phyloP scores from a whole-genome alignment of 2,329 filamentous ascomycete genomes.

The Cytospora piceicola region DNA sequence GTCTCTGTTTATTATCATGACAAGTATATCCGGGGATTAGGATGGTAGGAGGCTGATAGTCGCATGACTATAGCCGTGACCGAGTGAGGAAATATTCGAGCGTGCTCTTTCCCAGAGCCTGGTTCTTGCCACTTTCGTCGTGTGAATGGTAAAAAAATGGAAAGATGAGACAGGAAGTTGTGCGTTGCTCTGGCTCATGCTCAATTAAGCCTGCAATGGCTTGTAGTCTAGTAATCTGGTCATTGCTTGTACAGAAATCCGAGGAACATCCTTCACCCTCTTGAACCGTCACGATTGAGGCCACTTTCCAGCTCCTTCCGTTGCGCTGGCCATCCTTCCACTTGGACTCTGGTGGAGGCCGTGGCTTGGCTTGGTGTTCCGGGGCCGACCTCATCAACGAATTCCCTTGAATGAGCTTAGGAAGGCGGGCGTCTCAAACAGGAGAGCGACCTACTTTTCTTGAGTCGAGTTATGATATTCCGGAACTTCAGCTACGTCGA shows the following conservation, averaged over 20 bases:
- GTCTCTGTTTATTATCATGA: no score
- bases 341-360: not conserved
- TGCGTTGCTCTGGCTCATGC: not conserved
- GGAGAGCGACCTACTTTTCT: not conserved
- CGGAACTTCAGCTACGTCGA: not conserved
- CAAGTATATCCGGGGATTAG: no score
- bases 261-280: no score
- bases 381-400: not conserved
- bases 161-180: not conserved
- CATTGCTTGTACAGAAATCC: not conserved
- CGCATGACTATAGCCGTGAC: not conserved
- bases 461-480: not conserved
- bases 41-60: no score
- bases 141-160: not conserved
- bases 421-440: no score
- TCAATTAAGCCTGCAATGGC: not conserved
- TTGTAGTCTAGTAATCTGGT: not conserved
- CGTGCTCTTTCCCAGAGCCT: not conserved
- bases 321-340: not conserved
- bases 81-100: not conserved
- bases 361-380: slow-evolving; percentile 3
- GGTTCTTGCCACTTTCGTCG: not conserved
- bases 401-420: no score
- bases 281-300: no score
- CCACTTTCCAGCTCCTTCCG: not conserved